phyloP scores from a whole-genome alignment of 148 eudicot genomes.

The Pouteria glomerata region DNA sequence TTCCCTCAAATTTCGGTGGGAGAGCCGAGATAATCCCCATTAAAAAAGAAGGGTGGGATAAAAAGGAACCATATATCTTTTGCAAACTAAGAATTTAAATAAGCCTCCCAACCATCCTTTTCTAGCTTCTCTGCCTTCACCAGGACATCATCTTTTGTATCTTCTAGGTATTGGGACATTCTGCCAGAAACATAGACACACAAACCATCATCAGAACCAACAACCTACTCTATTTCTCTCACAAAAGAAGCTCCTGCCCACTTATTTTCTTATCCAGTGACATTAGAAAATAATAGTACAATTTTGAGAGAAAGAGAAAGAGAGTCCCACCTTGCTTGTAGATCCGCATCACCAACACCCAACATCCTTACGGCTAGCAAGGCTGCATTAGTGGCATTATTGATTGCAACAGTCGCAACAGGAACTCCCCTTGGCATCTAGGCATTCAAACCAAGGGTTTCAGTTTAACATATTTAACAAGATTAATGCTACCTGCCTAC shows the following conservation, averaged over 20 bases:
- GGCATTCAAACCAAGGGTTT: background rate
- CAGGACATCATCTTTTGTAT: slow-evolving; percentile 53
- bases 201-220: background rate
- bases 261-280: background rate
- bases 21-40: background rate
- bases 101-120: slow-evolving; percentile 67
- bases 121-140: slow-evolving; percentile 62
- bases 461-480: background rate
- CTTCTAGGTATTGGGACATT: slow-evolving; percentile 74
- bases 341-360: slow-evolving; percentile 54
- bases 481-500: too few relatives aligned
- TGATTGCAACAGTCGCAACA: slow-evolving; percentile 91
- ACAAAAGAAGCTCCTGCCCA: background rate
- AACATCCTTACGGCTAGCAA: slow-evolving; percentile 77
- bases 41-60: too few relatives aligned
- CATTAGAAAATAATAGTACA: background rate
- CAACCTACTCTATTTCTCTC: background rate
- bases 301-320: slow-evolving; percentile 12
- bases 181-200: slow-evolving; percentile 39
- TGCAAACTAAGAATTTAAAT: slow-evolving; percentile 41
- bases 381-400: slow-evolving; percentile 94
- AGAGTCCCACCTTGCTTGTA: slow-evolving; percentile 55
- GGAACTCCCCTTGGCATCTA: slow-evolving; percentile 99
- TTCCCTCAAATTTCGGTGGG: background rate
- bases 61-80: too few relatives aligned